These are phyloP conservation scores for Xylaria sp. DNA, from an alignment of 2,329 filamentous ascomycete genomes.

Conservation along the genomic window DNA sequence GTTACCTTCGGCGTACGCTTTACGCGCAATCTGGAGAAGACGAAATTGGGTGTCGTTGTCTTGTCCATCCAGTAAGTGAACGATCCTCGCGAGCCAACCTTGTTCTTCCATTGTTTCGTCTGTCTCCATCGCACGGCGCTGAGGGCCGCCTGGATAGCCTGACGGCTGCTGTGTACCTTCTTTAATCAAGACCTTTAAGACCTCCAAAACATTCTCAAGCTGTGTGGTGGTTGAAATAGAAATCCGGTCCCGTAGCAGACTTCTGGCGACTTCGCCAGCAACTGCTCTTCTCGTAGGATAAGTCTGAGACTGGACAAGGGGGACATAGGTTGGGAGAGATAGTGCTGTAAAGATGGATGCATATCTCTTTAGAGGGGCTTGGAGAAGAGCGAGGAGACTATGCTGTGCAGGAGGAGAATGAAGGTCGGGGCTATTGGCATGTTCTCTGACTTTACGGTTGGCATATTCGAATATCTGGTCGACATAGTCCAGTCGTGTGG, in stretches of 20 bases:
- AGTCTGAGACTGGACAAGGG: constrained; percentile 88
- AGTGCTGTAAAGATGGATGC: constrained; percentile 96
- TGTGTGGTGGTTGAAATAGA: constrained; percentile 81
- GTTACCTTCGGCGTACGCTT: constrained; percentile 89
- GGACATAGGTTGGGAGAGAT: constrained; percentile 89
- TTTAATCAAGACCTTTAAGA: constrained; percentile 90
- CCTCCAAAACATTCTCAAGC: constrained; percentile 87
- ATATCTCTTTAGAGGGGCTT: constrained; percentile 89
- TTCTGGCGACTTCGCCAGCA: constrained; percentile 86
- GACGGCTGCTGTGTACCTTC: constrained; percentile 87
- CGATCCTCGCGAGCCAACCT: constrained; percentile 92
- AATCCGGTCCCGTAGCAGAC: constrained; percentile 83
- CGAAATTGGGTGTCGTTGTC: constrained; percentile 96
- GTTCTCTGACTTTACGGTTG: constrained; percentile 84
- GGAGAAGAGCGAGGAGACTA: constrained; percentile 88
- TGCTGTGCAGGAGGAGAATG: constrained; percentile 89
- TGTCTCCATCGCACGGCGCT: constrained; percentile 82
- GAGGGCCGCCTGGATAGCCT: constrained; percentile 84
- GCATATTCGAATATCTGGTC: constrained; percentile 94
- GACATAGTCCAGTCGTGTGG: constrained; percentile 90
- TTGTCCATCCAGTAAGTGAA: constrained; percentile 84
- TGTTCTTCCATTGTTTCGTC: constrained; percentile 99
- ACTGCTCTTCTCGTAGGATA: constrained; percentile 92
- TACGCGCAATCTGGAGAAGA: constrained; percentile 86
- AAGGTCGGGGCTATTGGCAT: constrained; percentile 93